Evolutionary conservation across 2,329 filamentous ascomycete genomes (phyloP), one percentile per base, ranked within the genome.

Genomic region (Penicillium brevicompactum): DNA sequence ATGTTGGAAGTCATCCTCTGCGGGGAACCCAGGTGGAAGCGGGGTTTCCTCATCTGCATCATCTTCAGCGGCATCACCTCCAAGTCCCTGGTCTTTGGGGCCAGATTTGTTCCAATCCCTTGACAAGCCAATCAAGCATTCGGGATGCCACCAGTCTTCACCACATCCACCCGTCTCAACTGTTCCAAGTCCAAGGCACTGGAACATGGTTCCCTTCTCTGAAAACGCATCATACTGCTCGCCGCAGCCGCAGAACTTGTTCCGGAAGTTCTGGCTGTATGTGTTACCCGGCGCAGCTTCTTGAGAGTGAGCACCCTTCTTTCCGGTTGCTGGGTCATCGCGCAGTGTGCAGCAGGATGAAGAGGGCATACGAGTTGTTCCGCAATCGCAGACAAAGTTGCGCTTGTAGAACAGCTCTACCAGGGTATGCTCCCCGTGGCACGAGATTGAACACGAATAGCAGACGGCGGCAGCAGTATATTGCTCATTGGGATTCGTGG

Each of bases 121-220:
- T 0, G 88, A 86, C 63, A 95, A 77, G 5, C 92, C 92, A 46
- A 96, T 85, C 7, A 97, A 78, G 70, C 93, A 97, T 59, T 94
- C 92, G 0, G 93, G 91, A 76, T 97, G 93, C 82, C 91, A 97
- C 93, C 93, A 97, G 70, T 97, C 93, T 76, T 97, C 93, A 11
- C 93, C 93, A 74, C 93, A 97, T 4, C 92, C 93, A 14, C 92
- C 92, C 1, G 88, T 87, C 62, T 93, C 89, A 11, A 84, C 81
- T 0, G 86, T 88, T 1, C 91, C 92, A 1, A 97, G 78, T 0
- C 93, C 93, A 2, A 97, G 74, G 70, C 94, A 99, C 73, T 99
- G 94, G 65, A 95, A 99, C 94, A 99, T 99, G 38, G 92, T 97
- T 0, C 93, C 93, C 65, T 93, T 95, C 71, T 99, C 92, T 70